These are phyloP conservation scores for Pezicula neosporulosa DNA, from an alignment of 2,329 filamentous ascomycete species.

Conservation along the genomic window DNA sequence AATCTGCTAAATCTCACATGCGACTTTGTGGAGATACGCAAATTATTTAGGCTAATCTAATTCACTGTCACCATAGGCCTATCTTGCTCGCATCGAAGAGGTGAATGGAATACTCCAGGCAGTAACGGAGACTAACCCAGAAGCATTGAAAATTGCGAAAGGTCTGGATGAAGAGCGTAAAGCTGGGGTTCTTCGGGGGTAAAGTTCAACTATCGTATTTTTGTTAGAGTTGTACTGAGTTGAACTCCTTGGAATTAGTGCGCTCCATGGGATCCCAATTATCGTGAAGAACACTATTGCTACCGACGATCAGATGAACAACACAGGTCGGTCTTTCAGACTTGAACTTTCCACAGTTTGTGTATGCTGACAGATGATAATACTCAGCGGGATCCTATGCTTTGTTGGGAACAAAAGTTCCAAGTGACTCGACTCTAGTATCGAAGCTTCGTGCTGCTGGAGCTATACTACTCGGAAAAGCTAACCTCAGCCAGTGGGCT, in stretches of 20 bases:
- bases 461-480: constrained; percentile 9
- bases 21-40: no score
- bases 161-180: constrained; percentile 12
- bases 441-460: constrained; percentile 6
- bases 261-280: constrained; percentile 55
- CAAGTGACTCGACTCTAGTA: constrained; percentile 47
- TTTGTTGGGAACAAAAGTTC: constrained; percentile 47
- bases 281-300: constrained; percentile 58
- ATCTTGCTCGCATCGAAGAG: no score
- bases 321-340: constrained; percentile 43
- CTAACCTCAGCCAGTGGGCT: constrained; percentile 47
- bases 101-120: neutral
- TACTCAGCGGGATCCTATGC: constrained; percentile 24
- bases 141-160: constrained; percentile 14
- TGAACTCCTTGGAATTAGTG: no score
- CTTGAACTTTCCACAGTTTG: no score
- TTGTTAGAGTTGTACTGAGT: no score
- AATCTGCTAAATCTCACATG: no score
- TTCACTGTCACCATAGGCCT: no score
- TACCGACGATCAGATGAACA: constrained; percentile 56
- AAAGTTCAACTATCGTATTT: no score
- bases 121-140: constrained; percentile 15
- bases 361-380: no score
- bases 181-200: constrained; percentile 18
- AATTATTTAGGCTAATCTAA: no score